A percentile compares a stretch with the other conserved stretches of the same genome.
Conservation (phyloP, 23 red algal species). For the Pyropia haitanensis region DNA sequence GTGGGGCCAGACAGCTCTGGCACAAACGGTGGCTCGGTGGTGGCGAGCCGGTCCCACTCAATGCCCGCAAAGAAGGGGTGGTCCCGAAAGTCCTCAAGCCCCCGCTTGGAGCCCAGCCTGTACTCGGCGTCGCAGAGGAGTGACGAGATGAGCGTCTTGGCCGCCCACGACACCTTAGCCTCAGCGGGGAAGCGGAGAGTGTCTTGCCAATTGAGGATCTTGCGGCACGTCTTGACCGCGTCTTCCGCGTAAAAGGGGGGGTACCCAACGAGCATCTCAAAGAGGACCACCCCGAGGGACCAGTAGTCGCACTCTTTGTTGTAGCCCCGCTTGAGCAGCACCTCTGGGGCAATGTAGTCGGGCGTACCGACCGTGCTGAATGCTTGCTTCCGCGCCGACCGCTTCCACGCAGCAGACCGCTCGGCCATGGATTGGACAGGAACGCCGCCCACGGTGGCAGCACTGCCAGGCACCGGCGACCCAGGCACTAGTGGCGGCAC, state of each 20-base stretch:
- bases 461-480: neutral
- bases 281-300: slow-evolving; percentile 92
- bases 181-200: slow-evolving; percentile 79
- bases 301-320: slow-evolving; percentile 98
- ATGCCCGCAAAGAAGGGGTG: slow-evolving; percentile 96
- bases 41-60: slow-evolving; percentile 63
- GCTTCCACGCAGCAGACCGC: slow-evolving; percentile 73
- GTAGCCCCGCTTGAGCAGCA: slow-evolving; percentile 90
- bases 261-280: slow-evolving; percentile 95
- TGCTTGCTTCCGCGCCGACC: slow-evolving; percentile 64
- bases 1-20: slow-evolving; percentile 77
- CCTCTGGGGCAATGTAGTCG: slow-evolving; percentile 97
- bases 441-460: slow-evolving; percentile 1
- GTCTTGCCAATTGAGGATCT: slow-evolving; percentile 91
- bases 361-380: slow-evolving; percentile 96
- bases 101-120: slow-evolving; percentile 69
- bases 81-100: slow-evolving; percentile 84
- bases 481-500: too few relatives aligned
- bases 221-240: slow-evolving; percentile 89
- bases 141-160: slow-evolving; percentile 71
- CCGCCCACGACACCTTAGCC: slow-evolving; percentile 77
- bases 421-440: slow-evolving; percentile 56
- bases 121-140: slow-evolving; percentile 86
- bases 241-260: slow-evolving; percentile 98
- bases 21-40: slow-evolving; percentile 72